Evolutionary conservation across 1,284 basidiomycete genomes (phyloP).

Genomic region (Mycena sp.): DNA sequence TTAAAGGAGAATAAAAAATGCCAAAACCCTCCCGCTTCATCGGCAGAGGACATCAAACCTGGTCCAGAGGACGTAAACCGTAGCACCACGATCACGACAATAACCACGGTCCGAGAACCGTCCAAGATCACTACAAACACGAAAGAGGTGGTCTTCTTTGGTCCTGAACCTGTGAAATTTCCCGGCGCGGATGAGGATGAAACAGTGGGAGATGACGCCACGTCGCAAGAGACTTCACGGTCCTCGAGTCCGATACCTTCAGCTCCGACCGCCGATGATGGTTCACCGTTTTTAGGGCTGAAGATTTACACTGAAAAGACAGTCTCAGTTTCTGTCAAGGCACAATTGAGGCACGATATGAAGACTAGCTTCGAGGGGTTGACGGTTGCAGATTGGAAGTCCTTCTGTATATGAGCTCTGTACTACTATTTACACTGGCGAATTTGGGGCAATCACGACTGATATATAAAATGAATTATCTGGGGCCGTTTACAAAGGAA

Average conservation of each 20-base stretch:
- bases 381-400: slow-evolving; percentile 21
- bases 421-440: no score
- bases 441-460: no score
- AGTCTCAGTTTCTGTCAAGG: slow-evolving; percentile 46
- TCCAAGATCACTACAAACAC: slow-evolving; percentile 20
- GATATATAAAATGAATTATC: no score
- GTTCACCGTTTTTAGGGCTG: slow-evolving; percentile 49
- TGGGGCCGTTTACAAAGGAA: no score
- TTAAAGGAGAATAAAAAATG: slow-evolving; percentile 11
- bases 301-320: slow-evolving; percentile 54
- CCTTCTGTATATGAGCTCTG: not conserved
- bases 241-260: not conserved
- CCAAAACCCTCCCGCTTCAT: not conserved
- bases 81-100: slow-evolving; percentile 22
- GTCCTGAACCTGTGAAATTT: not conserved
- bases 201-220: not conserved
- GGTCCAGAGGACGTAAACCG: not conserved
- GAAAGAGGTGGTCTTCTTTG: slow-evolving; percentile 22
- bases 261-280: not conserved
- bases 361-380: slow-evolving; percentile 12
- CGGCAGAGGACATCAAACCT: not conserved
- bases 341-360: slow-evolving; percentile 41
- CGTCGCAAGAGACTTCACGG: not conserved
- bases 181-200: not conserved
- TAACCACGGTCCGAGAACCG: slow-evolving; percentile 6